Percentiles rank a stretch among this genome's conserved stretches.
Conservation (phyloP, 179 eudicot genomes). For the Beta lomatogona region DNA sequence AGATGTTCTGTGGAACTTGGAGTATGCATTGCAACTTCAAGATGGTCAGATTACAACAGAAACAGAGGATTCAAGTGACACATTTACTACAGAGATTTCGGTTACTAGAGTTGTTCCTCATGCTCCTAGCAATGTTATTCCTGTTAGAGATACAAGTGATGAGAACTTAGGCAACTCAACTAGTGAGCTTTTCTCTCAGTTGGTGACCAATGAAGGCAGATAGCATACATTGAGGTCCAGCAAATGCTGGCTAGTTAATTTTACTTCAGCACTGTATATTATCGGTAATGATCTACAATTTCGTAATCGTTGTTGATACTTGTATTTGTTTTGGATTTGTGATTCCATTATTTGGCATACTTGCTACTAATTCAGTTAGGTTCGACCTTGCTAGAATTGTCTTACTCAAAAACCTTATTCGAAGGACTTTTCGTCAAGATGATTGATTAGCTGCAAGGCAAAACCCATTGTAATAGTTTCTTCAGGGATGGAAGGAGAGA, state of each 20-base stretch:
- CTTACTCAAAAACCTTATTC: background rate
- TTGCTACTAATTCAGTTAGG: background rate
- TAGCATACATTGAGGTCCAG: slow-evolving; percentile 19
- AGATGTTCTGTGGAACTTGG: slow-evolving; percentile 85
- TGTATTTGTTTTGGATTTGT: background rate
- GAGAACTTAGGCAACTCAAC: slow-evolving; percentile 47
- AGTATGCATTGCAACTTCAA: slow-evolving; percentile 70
- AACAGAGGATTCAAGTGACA: slow-evolving; percentile 28
- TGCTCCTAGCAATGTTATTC: slow-evolving; percentile 29
- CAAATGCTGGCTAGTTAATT: background rate
- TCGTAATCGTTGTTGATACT: background rate
- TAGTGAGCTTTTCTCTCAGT: slow-evolving; percentile 65
- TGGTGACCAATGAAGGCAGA: slow-evolving; percentile 64
- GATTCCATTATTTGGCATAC: background rate
- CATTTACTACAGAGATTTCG: slow-evolving; percentile 27
- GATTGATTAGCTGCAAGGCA: background rate
- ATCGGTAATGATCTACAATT: background rate
- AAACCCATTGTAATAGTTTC: background rate
- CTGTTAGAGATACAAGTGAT: slow-evolving; percentile 34
- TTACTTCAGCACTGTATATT: slow-evolving; percentile 20
- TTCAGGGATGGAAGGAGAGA: too few species aligned
- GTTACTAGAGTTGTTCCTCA: slow-evolving; percentile 31
- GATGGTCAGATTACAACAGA: slow-evolving; percentile 41
- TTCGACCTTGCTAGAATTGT: background rate
- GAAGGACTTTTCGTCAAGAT: background rate